A percentile compares a stretch with the other conserved stretches of the same genome.
phyloP scores from a whole-genome alignment of 345 rosid genomes.

The Mercurialis annua region DNA sequence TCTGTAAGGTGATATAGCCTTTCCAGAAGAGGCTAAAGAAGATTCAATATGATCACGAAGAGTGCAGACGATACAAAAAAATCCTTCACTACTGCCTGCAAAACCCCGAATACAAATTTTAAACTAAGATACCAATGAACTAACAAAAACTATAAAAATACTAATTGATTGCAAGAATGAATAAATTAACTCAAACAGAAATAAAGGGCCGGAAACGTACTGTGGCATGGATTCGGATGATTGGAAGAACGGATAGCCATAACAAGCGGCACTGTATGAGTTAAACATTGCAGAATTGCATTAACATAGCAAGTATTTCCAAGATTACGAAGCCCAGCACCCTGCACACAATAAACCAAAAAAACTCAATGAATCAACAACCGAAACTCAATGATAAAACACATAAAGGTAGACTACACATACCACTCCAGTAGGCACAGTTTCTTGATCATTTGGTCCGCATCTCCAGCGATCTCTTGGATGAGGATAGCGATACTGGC shows the following conservation, averaged over 20 bases:
- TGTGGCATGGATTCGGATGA: conserved; percentile 42
- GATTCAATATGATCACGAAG: conserved; percentile 51
- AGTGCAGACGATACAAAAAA: conserved; percentile 53
- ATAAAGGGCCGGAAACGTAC: conserved; percentile 20
- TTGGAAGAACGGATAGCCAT: conserved; percentile 44
- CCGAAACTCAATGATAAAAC: neutral
- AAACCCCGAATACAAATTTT: conserved; percentile 19
- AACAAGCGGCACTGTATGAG: conserved; percentile 77
- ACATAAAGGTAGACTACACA: neutral
- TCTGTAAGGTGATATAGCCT: conserved; percentile 39
- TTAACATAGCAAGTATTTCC: conserved; percentile 89
- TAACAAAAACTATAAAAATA: neutral
- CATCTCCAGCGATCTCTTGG: neutral
- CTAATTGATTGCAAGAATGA: too few species aligned
- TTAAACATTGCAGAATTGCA: conserved; percentile 80
- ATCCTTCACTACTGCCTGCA: conserved; percentile 50
- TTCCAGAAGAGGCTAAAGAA: conserved; percentile 47
- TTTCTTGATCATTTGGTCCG: conserved; percentile 5
- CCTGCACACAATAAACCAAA: conserved; percentile 43
- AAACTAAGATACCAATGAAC: neutral
- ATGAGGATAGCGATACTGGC: neutral
- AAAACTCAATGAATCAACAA: neutral
- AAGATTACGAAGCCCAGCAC: conserved; percentile 71
- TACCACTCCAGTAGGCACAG: conserved; percentile 22
- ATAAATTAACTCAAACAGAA: neutral